Base-by-base conservation (phyloP, 768 basidiomycete species). In the Panus rudis region DNA sequence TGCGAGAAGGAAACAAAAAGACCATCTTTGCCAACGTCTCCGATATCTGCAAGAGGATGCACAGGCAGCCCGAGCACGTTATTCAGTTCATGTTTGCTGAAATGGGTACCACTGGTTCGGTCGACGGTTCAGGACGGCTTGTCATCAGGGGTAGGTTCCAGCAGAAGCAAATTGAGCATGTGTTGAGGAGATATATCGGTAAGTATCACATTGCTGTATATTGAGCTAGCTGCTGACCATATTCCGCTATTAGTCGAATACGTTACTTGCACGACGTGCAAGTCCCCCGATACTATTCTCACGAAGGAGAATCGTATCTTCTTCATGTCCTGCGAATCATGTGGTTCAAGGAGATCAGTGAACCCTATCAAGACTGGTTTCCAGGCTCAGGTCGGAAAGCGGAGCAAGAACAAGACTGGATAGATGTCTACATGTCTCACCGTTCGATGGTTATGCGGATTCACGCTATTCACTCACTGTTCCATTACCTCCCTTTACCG, bases 181-280 rank as follows among this genome's bases (percentile, higher is more conserved):
- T 99, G 10, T 66, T 99, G 52, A 77, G 96, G 59, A 79, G 92
- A 45, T 99, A 99, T 63, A 97, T 98, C 56, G 89, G 92, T 93
- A 62, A 53, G 83, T 70, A 21, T 24, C 17, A 22, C 37, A 8
- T 40, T 16, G 27, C 33, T 8, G 16, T 13, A 8, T 13, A 10
- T 40, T 10, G 4, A 6, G 16, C 24, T 21, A 20, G 33, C 31
- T 32, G 32, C 19, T 31, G 16, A 39, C 25, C 24, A 24, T 17
- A 28, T 32, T 35, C 33, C 16, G 33, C 7, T 20, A 6, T 11
- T 52, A 94, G 93, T 94, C 48, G 93, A 97, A 69, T 98, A 97
- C 65, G 94, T 97, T 48, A 93, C 93, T 28, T 99, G 96, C 79
- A 94, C 96, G 67, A 98, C 93, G 30, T 99, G 96, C 76, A 99